A percentile compares a stretch with the other conserved stretches of the same genome.
Evolutionary conservation across 1,284 basidiomycete genomes (phyloP).

Genomic region (Sphagnurus paluster): DNA sequence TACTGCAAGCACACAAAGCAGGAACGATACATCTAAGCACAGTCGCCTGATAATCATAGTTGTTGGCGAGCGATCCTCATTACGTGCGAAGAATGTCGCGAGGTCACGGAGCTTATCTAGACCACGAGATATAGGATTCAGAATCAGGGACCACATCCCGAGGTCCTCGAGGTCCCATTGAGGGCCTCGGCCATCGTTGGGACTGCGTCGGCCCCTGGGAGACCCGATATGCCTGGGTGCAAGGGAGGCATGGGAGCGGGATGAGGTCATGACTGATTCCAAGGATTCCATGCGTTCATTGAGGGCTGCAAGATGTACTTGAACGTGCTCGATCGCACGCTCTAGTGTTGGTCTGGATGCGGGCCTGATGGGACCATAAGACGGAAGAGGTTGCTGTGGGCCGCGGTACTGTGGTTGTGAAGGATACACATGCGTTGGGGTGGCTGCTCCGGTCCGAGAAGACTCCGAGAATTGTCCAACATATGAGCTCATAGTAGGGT

Average conservation of each 20-base stretch:
- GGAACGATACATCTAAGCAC: constrained; percentile 73
- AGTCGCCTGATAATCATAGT: constrained; percentile 67
- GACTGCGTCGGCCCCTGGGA: constrained; percentile 42
- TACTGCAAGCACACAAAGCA: constrained; percentile 56
- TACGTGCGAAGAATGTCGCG: constrained; percentile 53
- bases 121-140: constrained; percentile 58
- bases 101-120: constrained; percentile 48
- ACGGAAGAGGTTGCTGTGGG: constrained; percentile 34
- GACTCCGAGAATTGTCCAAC: constrained; percentile 37
- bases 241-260: constrained; percentile 35
- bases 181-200: constrained; percentile 34
- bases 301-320: constrained; percentile 87
- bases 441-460: constrained; percentile 35
- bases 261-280: constrained; percentile 50
- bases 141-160: constrained; percentile 77
- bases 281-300: constrained; percentile 84
- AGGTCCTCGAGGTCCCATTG: constrained; percentile 72
- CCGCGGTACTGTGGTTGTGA: constrained; percentile 37
- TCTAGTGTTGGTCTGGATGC: constrained; percentile 56
- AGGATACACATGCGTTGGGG: constrained; percentile 39
- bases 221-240: constrained; percentile 37
- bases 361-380: constrained; percentile 37
- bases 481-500: constrained; percentile 37
- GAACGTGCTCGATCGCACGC: constrained; percentile 78
- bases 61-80: constrained; percentile 60